Conservation (phyloP, 2,329 filamentous ascomycete species). For the Neonectria ditissima region DNA sequence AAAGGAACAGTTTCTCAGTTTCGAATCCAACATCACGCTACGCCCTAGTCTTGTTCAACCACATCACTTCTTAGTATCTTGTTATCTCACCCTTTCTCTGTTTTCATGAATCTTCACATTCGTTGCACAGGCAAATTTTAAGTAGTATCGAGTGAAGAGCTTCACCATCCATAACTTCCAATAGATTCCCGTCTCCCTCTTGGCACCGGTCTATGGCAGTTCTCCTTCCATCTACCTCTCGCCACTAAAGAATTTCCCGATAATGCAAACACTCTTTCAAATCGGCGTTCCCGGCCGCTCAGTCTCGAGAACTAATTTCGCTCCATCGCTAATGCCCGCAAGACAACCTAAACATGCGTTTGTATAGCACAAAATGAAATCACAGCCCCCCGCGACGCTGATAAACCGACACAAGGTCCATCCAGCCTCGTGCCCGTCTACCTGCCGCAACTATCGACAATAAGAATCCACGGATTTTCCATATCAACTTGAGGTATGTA, state of each 20-base stretch:
- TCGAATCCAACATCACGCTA: background rate
- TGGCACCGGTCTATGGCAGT: constrained; percentile 20
- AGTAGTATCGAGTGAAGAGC: constrained; percentile 5
- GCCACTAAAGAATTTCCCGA: constrained; percentile 14
- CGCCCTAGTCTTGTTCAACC: no score
- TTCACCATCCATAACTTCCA: constrained; percentile 15
- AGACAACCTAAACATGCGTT: constrained; percentile 44
- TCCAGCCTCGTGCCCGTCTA: constrained; percentile 34
- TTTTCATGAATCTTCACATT: background rate
- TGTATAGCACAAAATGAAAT: constrained; percentile 43
- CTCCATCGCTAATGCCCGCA: constrained; percentile 43
- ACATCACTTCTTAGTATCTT: background rate
- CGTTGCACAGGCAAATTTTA: background rate
- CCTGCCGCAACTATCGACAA: constrained; percentile 29
- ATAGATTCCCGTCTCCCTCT: constrained; percentile 7
- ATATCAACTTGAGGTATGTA: constrained; percentile 41
- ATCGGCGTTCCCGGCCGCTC: constrained; percentile 27
- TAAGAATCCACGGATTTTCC: constrained; percentile 39
- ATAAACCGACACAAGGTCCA: constrained; percentile 31
- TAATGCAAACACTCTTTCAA: constrained; percentile 32
- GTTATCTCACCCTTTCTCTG: background rate
- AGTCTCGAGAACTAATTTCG: constrained; percentile 30
- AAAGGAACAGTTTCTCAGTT: background rate
- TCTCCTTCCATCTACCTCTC: constrained; percentile 19
- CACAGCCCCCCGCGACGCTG: constrained; percentile 29